Conservation (phyloP, 1,139 yeast genomes). For the Taiozyma sp. region DNA sequence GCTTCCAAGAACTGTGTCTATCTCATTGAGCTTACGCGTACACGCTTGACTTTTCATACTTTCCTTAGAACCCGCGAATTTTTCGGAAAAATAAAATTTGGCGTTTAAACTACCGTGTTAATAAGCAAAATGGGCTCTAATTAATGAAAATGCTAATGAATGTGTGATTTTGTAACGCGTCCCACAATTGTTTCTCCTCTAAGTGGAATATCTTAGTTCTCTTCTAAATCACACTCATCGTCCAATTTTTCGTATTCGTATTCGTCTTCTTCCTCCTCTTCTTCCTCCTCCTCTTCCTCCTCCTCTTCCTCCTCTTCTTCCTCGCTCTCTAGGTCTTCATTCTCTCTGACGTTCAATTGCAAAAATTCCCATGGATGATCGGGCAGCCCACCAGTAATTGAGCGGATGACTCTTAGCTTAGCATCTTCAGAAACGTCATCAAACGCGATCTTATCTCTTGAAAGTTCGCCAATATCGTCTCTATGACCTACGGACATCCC, state of each 20-base stretch:
- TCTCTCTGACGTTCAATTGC: conserved; percentile 9
- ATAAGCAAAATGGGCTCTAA: neutral
- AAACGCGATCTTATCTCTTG: conserved; percentile 44
- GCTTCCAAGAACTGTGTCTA: neutral
- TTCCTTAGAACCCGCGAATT: neutral
- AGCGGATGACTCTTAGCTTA: conserved; percentile 52
- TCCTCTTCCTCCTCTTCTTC: conserved; percentile 1
- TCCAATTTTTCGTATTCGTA: no score
- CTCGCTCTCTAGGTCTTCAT: conserved; percentile 2
- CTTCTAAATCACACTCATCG: no score
- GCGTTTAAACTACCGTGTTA: neutral
- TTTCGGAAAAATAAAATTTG: neutral
- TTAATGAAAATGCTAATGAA: neutral
- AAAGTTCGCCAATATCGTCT: conserved; percentile 43
- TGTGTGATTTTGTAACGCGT: neutral
- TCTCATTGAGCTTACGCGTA: neutral
- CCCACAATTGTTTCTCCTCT: neutral
- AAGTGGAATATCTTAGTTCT: neutral
- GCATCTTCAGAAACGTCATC: conserved; percentile 44
- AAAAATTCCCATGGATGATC: conserved; percentile 32
- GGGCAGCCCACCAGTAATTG: conserved; percentile 46
- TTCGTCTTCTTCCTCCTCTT: neutral
- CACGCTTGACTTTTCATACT: neutral
- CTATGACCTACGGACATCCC: conserved; percentile 92
- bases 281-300: neutral